Evolutionary conservation across 2,329 filamentous ascomycete species (phyloP), one percentile per base, ranked within the genome.

Genomic region (Paracoccidioides lutzii): DNA sequence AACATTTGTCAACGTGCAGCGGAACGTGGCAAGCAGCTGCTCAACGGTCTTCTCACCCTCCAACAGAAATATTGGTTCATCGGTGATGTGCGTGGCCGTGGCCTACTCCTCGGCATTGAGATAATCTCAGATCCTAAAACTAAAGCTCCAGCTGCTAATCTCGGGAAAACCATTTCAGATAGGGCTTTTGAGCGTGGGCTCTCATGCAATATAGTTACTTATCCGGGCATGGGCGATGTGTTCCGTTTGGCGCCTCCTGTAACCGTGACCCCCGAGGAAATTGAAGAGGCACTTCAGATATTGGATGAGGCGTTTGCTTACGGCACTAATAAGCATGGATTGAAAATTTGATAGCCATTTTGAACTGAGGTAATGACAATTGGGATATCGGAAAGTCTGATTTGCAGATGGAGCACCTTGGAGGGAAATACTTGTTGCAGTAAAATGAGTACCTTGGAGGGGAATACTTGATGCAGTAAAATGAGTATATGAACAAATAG

Each of bases 171-270:
- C 0, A 68, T 84, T 8, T 75, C 73, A 0, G 71, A 75, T 22
- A 71, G 67, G 55, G 77, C 78, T 56, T 75, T 75, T 53, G 73
- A 75, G 44, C 62, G 78, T n/a, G 81, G 81, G 0, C 62, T 83
- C 1, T 83, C 77, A 69, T 77, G 78, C 4, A 82, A 83, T 62
- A 57, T 84, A 35, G 75, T 76, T 28, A 80, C 72, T 45, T 74
- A 78, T 61, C 73, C 73, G 5, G 76, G 74, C 49, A 81, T 82
- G 64, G 75, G 77, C 0, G 81, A 80, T 3, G 75, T 78, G 0
- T 81, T 84, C 58, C 69, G 81, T 9, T 76, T 84, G 52, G 81
- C 80, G 4, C 81, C 80, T 30, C 81, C 81, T 0, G 78, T 84
- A 43, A 82, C 78, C 0, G 76, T 83, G 7, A 75, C 75, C 0